Evolutionary conservation across 2,329 filamentous ascomycete species (phyloP).

Genomic region (Pezicula carpinea): DNA sequence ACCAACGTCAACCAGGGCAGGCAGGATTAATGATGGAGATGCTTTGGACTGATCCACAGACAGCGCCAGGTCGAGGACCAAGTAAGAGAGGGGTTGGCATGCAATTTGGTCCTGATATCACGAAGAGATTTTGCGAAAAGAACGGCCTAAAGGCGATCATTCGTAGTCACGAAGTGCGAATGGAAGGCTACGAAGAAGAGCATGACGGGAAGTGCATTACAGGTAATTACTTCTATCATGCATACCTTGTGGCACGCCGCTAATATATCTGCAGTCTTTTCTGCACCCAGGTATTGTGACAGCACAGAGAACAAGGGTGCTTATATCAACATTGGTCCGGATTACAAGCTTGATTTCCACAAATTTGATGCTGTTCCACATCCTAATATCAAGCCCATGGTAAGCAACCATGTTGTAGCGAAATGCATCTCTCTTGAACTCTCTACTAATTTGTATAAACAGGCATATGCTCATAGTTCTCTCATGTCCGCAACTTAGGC

Average conservation of each 20-base stretch:
- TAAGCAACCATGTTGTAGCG: conserved; percentile 29
- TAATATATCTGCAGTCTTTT: conserved; percentile 64
- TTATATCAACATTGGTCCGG: conserved; percentile 92
- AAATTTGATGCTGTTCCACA: conserved; percentile 97
- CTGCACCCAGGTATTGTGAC: conserved; percentile 95
- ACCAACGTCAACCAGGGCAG: conserved; percentile 89
- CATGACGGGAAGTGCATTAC: conserved; percentile 95
- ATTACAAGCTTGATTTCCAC: conserved; percentile 87
- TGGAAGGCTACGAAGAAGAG: conserved; percentile 99
- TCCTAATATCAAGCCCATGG: conserved; percentile 92
- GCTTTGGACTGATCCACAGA: conserved; percentile 97
- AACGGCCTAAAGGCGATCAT: conserved; percentile 95
- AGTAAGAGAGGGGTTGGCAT: conserved; percentile 96
- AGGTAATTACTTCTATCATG: conserved; percentile 42
- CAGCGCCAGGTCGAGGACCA: conserved; percentile 77
- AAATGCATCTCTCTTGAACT: not conserved
- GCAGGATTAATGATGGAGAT: conserved; percentile 99
- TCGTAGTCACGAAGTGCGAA: conserved; percentile 93
- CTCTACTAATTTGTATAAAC: conserved; percentile 10
- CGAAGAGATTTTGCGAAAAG: conserved; percentile 92
- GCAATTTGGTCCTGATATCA: conserved; percentile 95
- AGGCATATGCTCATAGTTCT: conserved; percentile 83
- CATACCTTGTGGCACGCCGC: conserved; percentile 8
- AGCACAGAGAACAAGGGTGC: conserved; percentile 97
- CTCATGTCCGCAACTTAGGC: conserved; percentile 70